Evolutionary conservation across 2,329 filamentous ascomycete species (phyloP).

Genomic region (Botrytis medusae): DNA sequence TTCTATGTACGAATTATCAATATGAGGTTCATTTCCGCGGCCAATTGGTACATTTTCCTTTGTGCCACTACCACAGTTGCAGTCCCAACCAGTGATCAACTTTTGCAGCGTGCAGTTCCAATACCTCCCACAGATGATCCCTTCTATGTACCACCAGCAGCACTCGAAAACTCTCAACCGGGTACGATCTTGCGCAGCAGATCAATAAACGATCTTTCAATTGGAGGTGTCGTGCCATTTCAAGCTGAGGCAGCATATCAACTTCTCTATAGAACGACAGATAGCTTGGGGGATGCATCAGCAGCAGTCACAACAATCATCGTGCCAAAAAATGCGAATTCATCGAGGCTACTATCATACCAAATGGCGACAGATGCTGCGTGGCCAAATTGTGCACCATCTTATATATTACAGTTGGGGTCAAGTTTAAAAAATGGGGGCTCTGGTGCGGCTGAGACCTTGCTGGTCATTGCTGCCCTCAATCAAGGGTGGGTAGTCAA

Average conservation of each 20-base stretch:
- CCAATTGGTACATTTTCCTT: neutral
- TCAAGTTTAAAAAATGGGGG: slow-evolving; percentile 39
- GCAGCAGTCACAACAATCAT: slow-evolving; percentile 45
- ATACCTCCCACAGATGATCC: slow-evolving; percentile 42
- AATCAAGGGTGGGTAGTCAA: slow-evolving; percentile 28
- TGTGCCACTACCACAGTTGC: neutral
- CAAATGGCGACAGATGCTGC: slow-evolving; percentile 45
- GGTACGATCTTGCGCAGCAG: slow-evolving; percentile 40
- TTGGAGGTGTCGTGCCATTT: slow-evolving; percentile 33
- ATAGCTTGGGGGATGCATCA: slow-evolving; percentile 41
- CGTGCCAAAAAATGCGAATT: slow-evolving; percentile 33
- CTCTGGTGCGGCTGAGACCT: slow-evolving; percentile 18
- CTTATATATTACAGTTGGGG: slow-evolving; percentile 35
- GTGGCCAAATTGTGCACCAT: slow-evolving; percentile 44
- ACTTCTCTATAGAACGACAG: slow-evolving; percentile 45
- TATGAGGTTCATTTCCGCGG: neutral
- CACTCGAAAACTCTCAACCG: slow-evolving; percentile 37
- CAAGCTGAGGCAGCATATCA: slow-evolving; percentile 36
- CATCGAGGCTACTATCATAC: slow-evolving; percentile 43
- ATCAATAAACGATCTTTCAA: slow-evolving; percentile 33
- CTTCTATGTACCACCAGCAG: slow-evolving; percentile 41
- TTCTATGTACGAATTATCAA: neutral
- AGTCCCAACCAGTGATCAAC: neutral
- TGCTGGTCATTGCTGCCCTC: slow-evolving; percentile 29
- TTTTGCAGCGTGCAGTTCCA: slow-evolving; percentile 7